Evolutionary conservation across 495 filamentous ascomycete species (phyloP), one percentile per base, ranked within the genome.

Genomic region (Chaetomium fimeti): DNA sequence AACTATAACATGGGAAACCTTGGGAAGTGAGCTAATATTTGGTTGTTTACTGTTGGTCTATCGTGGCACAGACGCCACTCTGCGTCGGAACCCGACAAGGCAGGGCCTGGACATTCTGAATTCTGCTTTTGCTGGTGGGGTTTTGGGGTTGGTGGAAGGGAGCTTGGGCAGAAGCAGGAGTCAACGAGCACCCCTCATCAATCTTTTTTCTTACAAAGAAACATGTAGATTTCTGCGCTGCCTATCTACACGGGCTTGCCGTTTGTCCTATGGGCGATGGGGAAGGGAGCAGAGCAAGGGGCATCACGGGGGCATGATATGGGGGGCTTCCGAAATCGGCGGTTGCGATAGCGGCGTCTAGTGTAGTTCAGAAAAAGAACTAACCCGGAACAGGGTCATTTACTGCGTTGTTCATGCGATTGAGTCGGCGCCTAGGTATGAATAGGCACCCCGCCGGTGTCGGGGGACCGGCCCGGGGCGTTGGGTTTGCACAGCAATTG

Each of bases 1-100:
- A 80, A 68, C 69, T 79, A 64, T 80, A 72, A 57, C 40, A 15
- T 32, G 49, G 45, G 45, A n/a, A 20, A 40, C 12, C 11, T 28
- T 42, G 60, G 28, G 15, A 27, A 16, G 15, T 5, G 25, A 20
- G 51, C 27, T 53, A 25, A n/a, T 48, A 28, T 51, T n/a, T 40
- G 47, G 28, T 24, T 49, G 24, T 13, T 56, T 56, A 24, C 32
- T 24, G 43, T 58, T 45, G 56, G 38, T 32, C 27, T 53, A 53
- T 4, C 43, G 5, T 22, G 43, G 2, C 43, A 11, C 32, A 11
- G 32, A 36, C 32, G 32, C 32, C 32, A 4, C n/a, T 47, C 43
- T 43, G 40, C 13, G 40, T 18, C 40, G 40, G 15, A 3, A 18
- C 2, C 11, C 16, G 13, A 13, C 40, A 18, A 43, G 16, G 40